Evolutionary conservation across 2,329 filamentous ascomycete species (phyloP).

Genomic region (Metarhizium guizhouense): DNA sequence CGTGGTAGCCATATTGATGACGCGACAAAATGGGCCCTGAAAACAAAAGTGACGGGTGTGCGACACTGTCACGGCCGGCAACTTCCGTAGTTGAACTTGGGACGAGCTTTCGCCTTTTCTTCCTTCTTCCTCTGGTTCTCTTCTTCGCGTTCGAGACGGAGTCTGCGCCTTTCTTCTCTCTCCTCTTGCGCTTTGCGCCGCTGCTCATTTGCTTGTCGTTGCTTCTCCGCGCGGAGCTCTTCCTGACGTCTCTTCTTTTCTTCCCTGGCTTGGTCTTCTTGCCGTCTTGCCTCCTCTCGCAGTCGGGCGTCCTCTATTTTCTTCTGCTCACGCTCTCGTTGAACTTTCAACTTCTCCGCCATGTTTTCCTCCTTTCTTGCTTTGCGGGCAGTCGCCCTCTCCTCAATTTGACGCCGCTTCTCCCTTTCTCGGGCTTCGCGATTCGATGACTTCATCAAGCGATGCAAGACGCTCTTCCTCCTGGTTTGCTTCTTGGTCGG

Average conservation of each 20-base stretch:
- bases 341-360: neutral
- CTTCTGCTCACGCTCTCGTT: constrained; percentile 5
- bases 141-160: constrained; percentile 7
- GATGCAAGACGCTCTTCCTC: constrained; percentile 11
- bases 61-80: constrained; percentile 12
- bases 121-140: constrained; percentile 9
- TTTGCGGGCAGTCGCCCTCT: constrained; percentile 8
- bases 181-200: constrained; percentile 10
- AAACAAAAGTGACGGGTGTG: neutral
- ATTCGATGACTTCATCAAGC: constrained; percentile 15
- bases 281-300: constrained; percentile 8
- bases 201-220: constrained; percentile 9
- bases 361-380: constrained; percentile 4
- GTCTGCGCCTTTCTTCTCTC: constrained; percentile 5
- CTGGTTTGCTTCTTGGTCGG: constrained; percentile 7
- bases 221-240: constrained; percentile 6
- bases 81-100: constrained; percentile 13
- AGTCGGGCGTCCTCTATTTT: constrained; percentile 4
- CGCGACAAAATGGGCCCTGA: neutral
- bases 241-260: constrained; percentile 8
- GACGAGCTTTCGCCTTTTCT: constrained; percentile 12
- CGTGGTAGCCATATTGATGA: neutral
- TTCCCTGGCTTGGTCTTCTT: constrained; percentile 12
- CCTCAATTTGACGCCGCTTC: constrained; percentile 1
- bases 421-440: constrained; percentile 8